Evolutionary conservation across 441 rosid species (phyloP).

Genomic region (Populus tomentosa): DNA sequence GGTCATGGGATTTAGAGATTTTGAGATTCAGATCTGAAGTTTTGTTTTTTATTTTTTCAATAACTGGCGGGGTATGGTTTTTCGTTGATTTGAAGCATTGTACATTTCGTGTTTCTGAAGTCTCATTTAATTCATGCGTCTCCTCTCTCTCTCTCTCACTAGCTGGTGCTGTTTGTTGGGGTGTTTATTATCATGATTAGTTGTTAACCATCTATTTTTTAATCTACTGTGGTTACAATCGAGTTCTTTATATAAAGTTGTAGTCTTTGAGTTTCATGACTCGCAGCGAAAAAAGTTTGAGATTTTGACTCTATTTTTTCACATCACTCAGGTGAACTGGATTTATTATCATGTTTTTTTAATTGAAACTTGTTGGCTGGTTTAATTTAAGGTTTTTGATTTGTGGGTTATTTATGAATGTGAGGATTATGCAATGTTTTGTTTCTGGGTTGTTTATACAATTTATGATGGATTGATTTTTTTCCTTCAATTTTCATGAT

Average conservation of each 20-base stretch:
- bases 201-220: background rate
- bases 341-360: background rate
- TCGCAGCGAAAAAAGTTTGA: background rate
- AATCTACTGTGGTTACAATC: background rate
- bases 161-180: constrained; percentile 26
- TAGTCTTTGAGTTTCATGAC: constrained; percentile 6
- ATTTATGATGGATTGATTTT: background rate
- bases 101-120: constrained; percentile 35
- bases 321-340: background rate
- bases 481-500: background rate
- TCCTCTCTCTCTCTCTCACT: background rate
- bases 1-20: background rate
- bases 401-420: background rate
- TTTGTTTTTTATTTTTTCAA: background rate
- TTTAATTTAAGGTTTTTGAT: background rate
- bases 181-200: background rate
- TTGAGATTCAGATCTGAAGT: constrained; percentile 36
- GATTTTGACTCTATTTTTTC: background rate
- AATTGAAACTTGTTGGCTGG: background rate
- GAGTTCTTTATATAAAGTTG: constrained; percentile 26
- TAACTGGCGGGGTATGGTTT: constrained; percentile 10
- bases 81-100: constrained; percentile 30
- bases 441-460: constrained; percentile 1
- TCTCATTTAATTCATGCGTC: background rate
- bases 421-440: background rate